Base-by-base conservation (phyloP, 2,329 filamentous ascomycete genomes). In the Xylogone sp. region DNA sequence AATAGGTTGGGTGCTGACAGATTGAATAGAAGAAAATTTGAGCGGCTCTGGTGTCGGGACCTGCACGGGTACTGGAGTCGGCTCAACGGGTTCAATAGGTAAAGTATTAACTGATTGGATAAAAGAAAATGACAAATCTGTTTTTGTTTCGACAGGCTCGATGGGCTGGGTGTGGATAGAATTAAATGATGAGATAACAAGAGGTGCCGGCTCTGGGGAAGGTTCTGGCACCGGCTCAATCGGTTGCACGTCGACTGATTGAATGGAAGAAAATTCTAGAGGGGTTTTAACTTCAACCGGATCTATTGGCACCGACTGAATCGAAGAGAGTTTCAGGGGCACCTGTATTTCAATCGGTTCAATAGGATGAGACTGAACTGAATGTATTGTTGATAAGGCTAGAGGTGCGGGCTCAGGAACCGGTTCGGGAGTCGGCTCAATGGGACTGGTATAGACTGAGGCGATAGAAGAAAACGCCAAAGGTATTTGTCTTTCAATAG, bases 361-460 rank as follows among this genome's bases (percentile, higher is more conserved):
- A 12, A 72, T 62, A 12, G 79, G 79, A 16, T 71, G 66, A 1
- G 72, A 74, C 54, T 75, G 67, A 47, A 76, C 68, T 2, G 72
- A 72, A 39, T 66, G 57, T 49, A 81, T 71, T 4, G 61, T 59
- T 20, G 75, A 73, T 42, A 74, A 62, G 9, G 68, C 64, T 29
- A 74, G 62, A 31, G 62, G 57, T 9, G 59, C 54, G 6, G 61
- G 10, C 10, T 27, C 44, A 20, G 56, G 49, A 48, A 19, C 18
- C 43, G 22, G 47, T 7, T 22, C 24, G 21, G 31, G 21, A 42
- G 22, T 22, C 34, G 46, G 50, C 27, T 48, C 31, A 27, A 54
- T 44, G 2, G 34, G 50, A 13, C 31, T 49, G n/a, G 42, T 44
- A 19, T 60, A 52, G 24, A 66, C 51, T 13, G 58, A 61, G 24